A percentile compares a stretch with the other conserved stretches of the same genome.
Conservation (phyloP, 768 basidiomycete genomes). For the Tulasnella sp. region DNA sequence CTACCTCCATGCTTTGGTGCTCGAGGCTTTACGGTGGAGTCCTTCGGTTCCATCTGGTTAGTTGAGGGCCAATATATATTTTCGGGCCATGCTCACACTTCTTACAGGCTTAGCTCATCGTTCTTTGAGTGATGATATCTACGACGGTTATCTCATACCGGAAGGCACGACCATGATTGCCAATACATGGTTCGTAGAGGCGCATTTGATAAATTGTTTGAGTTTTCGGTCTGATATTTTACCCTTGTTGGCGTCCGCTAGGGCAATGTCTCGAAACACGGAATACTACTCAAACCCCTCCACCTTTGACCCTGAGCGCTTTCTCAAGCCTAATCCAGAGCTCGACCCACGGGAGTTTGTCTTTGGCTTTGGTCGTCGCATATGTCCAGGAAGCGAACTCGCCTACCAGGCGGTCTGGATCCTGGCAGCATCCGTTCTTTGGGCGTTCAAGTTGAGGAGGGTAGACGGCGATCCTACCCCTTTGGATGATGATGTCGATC, state of each 20-base stretch:
- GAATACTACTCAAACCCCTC: background rate
- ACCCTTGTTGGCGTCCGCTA: no score
- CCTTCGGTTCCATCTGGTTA: conserved; percentile 11
- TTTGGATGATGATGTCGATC: background rate
- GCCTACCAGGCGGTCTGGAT: background rate
- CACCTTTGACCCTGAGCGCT: conserved; percentile 19
- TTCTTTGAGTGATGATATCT: conserved; percentile 18
- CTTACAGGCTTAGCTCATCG: conserved; percentile 1
- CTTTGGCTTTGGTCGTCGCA: conserved; percentile 8
- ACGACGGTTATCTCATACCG: conserved; percentile 14
- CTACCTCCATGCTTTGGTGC: conserved; percentile 23
- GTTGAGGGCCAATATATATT: background rate
- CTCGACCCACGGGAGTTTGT: conserved; percentile 1
- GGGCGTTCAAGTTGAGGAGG: background rate
- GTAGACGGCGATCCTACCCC: background rate
- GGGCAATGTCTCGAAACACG: background rate
- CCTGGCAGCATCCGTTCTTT: background rate
- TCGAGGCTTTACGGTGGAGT: conserved; percentile 24
- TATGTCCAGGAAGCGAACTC: conserved; percentile 1
- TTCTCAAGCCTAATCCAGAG: background rate
- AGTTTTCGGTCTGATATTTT: no score
- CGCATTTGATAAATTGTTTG: background rate
- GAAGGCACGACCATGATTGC: background rate
- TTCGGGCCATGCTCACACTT: background rate
- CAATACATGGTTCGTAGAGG: background rate